Base-by-base conservation (phyloP, 2,329 filamentous ascomycete genomes). In the Pyrenochaeta sp. region DNA sequence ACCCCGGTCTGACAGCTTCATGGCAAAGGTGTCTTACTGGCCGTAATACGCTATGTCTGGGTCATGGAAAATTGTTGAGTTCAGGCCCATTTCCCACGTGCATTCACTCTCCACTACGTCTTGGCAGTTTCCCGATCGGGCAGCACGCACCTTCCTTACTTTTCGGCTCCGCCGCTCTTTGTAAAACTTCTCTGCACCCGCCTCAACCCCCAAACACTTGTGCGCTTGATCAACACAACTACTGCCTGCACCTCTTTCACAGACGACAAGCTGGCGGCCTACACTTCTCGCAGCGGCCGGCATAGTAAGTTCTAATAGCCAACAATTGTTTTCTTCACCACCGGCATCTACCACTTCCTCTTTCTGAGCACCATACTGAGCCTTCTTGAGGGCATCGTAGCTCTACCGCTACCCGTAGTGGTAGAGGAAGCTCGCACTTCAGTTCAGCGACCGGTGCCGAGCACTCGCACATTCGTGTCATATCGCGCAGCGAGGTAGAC, bases 381-480 rank as follows among this genome's bases (percentile, higher is more conserved):
- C 13, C 6, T 17, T 10, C 8, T 35, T 11, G 11, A 65, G 63
- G 29, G 51, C 58, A 59, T 49, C 59, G 59, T 38, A 35, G 45
- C 20, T 41, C 48, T 32, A 43, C 51, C 41, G 39, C 43, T 49
- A 24, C 45, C 18, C 37, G 46, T 10, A 37, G 41, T 14, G 35
- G 46, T 15, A 55, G 22, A 36, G 51, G 51, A 27, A 53, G 55
- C 21, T 35, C 55, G 13, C 60, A 59, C 11, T 19, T 51, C 18
- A 55, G 55, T 10, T 58, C 55, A 22, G 24, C 9, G 26, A 35
- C 21, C 42, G 21, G 29, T 18, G 44, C 9, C n/a, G 48, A 45
- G 14, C 51, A 61, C 29, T 56, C 56, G 3, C 65, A 65, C 39
- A 63, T 67, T 21, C 62, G 51, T 8, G 35, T 65, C 14, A 45